Conservation (phyloP, 345 rosid genomes). For the Ceriops tagal region DNA sequence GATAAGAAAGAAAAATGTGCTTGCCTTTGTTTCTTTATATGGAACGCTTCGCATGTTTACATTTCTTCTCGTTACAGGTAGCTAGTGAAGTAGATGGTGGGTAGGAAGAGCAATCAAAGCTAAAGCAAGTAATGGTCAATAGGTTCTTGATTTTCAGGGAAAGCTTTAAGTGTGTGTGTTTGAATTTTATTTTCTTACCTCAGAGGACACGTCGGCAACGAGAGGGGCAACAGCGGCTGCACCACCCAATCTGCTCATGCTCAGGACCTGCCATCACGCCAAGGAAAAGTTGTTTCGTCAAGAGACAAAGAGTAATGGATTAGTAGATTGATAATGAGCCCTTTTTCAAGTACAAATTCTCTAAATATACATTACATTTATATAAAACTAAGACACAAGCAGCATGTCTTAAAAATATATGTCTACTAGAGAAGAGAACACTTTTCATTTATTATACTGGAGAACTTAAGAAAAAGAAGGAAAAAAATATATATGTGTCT, state of each 20-base stretch:
- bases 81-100: no score
- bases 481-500: not conserved
- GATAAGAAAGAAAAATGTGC: no score
- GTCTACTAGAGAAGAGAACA: not conserved
- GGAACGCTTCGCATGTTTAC: slow-evolving; percentile 8
- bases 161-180: no score
- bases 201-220: slow-evolving; percentile 71
- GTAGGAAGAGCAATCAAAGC: no score
- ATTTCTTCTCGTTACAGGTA: not conserved
- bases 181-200: slow-evolving; percentile 36
- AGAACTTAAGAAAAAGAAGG: not conserved
- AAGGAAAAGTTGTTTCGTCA: no score
- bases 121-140: no score
- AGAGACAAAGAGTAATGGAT: no score
- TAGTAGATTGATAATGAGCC: not conserved
- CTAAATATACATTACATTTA: not conserved
- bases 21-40: not conserved
- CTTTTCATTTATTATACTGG: not conserved
- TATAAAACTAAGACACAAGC: no score
- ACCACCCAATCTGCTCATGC: slow-evolving; percentile 95
- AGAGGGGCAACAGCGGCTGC: slow-evolving; percentile 87
- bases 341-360: not conserved
- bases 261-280: slow-evolving; percentile 57
- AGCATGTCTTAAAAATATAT: slow-evolving; percentile 4
- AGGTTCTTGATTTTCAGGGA: no score